These are phyloP conservation scores for Metschnikowia kunwiensis DNA, from an alignment of 805 yeast species.

Conservation along the genomic window DNA sequence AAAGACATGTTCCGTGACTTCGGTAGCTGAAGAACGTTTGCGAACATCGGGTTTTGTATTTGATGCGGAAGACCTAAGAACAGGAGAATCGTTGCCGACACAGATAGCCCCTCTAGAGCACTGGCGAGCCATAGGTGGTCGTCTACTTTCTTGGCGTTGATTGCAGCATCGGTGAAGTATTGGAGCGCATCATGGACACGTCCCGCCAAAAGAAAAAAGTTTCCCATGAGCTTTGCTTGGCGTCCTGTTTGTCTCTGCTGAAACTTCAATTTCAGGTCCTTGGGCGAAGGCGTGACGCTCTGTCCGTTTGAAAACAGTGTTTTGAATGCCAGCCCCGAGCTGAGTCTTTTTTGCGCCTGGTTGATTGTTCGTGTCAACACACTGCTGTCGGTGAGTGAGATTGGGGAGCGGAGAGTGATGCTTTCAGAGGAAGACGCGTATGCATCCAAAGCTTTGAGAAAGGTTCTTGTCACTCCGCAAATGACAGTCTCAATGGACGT, in stretches of 20 bases:
- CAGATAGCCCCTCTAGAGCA: slow-evolving; percentile 77
- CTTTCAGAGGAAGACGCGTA: slow-evolving; percentile 74
- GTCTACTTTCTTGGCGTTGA: slow-evolving; percentile 53
- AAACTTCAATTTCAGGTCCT: slow-evolving; percentile 34
- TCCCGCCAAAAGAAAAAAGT: slow-evolving; percentile 78
- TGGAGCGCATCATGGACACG: slow-evolving; percentile 65
- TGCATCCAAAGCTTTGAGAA: slow-evolving; percentile 60
- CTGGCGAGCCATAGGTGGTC: slow-evolving; percentile 89
- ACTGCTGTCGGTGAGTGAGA: slow-evolving; percentile 53
- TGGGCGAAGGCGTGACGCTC: slow-evolving; percentile 7
- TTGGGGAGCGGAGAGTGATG: slow-evolving; percentile 81
- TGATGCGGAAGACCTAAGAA: slow-evolving; percentile 53
- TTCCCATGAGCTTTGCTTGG: slow-evolving; percentile 70
- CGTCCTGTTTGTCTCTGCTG: slow-evolving; percentile 61
- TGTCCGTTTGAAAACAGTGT: slow-evolving; percentile 25
- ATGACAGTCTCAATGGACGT: slow-evolving; percentile 55
- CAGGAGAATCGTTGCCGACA: slow-evolving; percentile 59
- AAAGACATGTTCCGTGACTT: slow-evolving; percentile 23
- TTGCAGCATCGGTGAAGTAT: slow-evolving; percentile 71
- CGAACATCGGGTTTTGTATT: slow-evolving; percentile 38
- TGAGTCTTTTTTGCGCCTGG: slow-evolving; percentile 41
- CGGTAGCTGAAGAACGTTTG: slow-evolving; percentile 32
- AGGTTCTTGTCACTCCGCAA: slow-evolving; percentile 67
- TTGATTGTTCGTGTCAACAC: slow-evolving; percentile 39
- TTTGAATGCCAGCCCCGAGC: slow-evolving; percentile 40